Base-by-base conservation (phyloP, 495 filamentous ascomycete genomes). In the Neurospora terricola region DNA sequence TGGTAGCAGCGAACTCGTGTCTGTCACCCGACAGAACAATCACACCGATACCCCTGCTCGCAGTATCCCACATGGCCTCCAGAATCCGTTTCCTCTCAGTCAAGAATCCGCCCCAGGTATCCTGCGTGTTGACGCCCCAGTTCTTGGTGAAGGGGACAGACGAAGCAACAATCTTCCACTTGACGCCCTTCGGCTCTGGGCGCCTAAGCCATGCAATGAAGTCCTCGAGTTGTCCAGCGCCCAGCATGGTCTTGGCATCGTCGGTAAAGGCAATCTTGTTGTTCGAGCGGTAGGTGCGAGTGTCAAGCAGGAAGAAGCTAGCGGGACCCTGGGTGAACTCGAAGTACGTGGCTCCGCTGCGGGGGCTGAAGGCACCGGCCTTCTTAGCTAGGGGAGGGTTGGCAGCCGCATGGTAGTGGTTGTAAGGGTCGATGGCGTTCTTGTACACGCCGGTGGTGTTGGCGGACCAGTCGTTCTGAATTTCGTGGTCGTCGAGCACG, bases 141-240 rank as follows among this genome's bases (percentile, higher is more conserved):
- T 99, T 99, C 81, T 96, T 94, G 16, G 96, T 98, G 82, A 99
- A 97, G 0, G 96, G 96, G 38, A 98, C 90, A 38, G 91, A 92
- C 68, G 91, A 93, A 6, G 92, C 89, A 42, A 99, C 82, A 78
- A 99, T 90, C 83, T 98, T 98, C 95, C 95, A 99, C 73, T 91
- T 90, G 0, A 97, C 92, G 12, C 93, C 93, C 42, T 83, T 83
- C 0, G 90, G 90, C 72, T 92, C 90, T 0, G 90, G 89, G 9
- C 85, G 85, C 39, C 77, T 77, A n/a, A 99, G 85, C 86, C 90
- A 99, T 5, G 85, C 82, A 18, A 98, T 84, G 12, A 99, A 87
- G 72, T 94, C 93, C 18, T 88, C 84, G 1, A 96, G 89, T 78
- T 99, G 96, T 4, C 88, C 86, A 0, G 82, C 76, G 14, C 96